phyloP scores from a whole-genome alignment of 768 basidiomycete species.

The Piloderma croceum region DNA sequence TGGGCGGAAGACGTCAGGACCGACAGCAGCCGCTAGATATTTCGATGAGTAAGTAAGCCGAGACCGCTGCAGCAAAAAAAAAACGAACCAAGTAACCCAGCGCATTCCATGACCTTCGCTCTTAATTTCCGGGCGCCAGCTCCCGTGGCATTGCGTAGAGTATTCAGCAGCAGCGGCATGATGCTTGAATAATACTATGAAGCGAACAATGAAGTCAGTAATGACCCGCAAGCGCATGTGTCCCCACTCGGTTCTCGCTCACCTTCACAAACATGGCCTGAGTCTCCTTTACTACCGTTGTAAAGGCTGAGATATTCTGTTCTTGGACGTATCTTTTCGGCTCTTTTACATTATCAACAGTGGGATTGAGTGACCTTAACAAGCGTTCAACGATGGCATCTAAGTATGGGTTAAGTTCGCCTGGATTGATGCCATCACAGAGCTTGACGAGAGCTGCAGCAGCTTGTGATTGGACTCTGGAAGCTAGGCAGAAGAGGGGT shows the following conservation, averaged over 20 bases:
- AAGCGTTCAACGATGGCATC: constrained; percentile 51
- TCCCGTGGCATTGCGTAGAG: constrained; percentile 67
- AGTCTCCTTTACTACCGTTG: constrained; percentile 85
- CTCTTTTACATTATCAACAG: constrained; percentile 36
- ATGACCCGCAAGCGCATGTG: no score
- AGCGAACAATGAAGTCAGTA: not conserved
- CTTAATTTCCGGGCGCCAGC: constrained; percentile 62
- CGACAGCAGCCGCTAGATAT: constrained; percentile 74
- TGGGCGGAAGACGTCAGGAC: constrained; percentile 68
- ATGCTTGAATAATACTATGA: constrained; percentile 74
- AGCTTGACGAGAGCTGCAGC: constrained; percentile 88
- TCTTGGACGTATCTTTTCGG: constrained; percentile 71
- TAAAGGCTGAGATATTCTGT: constrained; percentile 81
- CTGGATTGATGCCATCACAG: constrained; percentile 77
- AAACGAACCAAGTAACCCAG: constrained; percentile 70
- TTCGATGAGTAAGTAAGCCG: not conserved
- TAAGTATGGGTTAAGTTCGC: constrained; percentile 69
- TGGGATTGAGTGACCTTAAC: constrained; percentile 54
- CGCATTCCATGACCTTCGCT: constrained; percentile 88
- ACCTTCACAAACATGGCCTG: constrained; percentile 74
- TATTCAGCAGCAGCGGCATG: constrained; percentile 76
- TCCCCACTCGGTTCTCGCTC: constrained; percentile 11
- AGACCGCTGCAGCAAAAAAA: not conserved
- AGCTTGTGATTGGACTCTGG: constrained; percentile 80
- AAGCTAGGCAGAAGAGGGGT: not conserved